Conservation (phyloP, 2,329 filamentous ascomycete genomes). For the Rutstroemia sp. region DNA sequence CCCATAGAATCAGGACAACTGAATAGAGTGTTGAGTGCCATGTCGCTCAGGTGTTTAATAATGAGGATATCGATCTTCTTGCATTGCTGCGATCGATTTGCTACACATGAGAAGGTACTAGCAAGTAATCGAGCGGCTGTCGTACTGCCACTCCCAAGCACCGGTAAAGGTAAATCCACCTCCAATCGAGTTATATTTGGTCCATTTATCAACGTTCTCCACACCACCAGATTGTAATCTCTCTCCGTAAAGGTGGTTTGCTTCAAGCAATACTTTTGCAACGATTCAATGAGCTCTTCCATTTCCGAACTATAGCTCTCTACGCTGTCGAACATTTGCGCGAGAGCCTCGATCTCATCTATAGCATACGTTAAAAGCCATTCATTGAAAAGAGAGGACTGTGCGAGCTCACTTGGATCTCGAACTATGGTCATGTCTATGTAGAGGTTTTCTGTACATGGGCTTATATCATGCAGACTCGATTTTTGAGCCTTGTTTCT, state of each 20-base stretch:
- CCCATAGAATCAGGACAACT: constrained; percentile 43
- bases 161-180: constrained; percentile 44
- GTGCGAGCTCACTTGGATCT: constrained; percentile 37
- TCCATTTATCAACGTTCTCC: constrained; percentile 38
- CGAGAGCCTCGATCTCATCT: constrained; percentile 44
- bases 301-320: constrained; percentile 34
- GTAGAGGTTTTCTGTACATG: constrained; percentile 42
- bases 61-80: constrained; percentile 38
- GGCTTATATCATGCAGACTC: constrained; percentile 34
- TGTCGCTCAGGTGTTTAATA: constrained; percentile 43
- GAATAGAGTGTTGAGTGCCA: constrained; percentile 41
- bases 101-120: constrained; percentile 43
- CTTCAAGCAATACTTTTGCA: constrained; percentile 43
- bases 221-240: constrained; percentile 38
- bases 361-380: constrained; percentile 5
- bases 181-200: constrained; percentile 40
- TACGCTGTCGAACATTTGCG: constrained; percentile 38
- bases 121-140: constrained; percentile 45
- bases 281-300: constrained; percentile 36
- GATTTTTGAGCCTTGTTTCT: constrained; percentile 28
- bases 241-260: constrained; percentile 41
- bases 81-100: constrained; percentile 38
- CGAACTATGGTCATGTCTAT: constrained; percentile 47
- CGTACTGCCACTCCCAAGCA: constrained; percentile 39
- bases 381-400: no score